A percentile compares a stretch with the other conserved stretches of the same genome.
Conservation (phyloP, 352 stramenopile genomes). For the Stramenopiles sp. region DNA sequence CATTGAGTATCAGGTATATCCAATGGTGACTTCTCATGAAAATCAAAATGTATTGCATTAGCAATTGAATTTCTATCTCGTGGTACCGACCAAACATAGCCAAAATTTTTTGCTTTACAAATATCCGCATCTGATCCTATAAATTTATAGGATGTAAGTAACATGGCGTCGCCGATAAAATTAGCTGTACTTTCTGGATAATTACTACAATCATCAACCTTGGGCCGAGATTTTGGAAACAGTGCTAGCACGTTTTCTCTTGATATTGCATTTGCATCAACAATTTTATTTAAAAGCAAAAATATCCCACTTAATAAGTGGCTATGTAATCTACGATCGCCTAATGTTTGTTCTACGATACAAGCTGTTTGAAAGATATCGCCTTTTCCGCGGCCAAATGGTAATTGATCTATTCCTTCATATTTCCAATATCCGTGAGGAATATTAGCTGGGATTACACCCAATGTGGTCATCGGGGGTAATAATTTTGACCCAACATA, state of each 20-base stretch:
- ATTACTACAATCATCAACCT: background rate
- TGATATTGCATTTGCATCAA: background rate
- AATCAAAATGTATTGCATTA: background rate
- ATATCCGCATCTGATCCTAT: background rate
- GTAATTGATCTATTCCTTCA: background rate
- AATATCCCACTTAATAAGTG: background rate
- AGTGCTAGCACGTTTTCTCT: background rate
- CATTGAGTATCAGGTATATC: background rate
- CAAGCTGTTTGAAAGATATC: background rate
- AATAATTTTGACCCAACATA: background rate
- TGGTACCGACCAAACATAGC: background rate
- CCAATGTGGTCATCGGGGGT: background rate
- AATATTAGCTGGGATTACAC: background rate
- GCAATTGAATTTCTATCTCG: background rate
- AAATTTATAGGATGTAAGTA: background rate
- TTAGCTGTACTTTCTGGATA: background rate
- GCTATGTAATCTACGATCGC: background rate
- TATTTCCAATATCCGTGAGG: background rate
- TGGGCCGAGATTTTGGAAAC: background rate
- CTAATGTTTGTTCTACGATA: background rate
- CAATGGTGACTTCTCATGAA: background rate
- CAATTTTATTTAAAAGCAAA: background rate
- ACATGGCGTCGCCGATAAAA: background rate
- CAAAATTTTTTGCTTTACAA: background rate
- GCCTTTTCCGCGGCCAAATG: background rate